Percentiles rank a stretch among this genome's conserved stretches.
These are phyloP conservation scores for Epichloe typhina DNA, from an alignment of 2,329 filamentous ascomycete genomes.

Conservation along the genomic window DNA sequence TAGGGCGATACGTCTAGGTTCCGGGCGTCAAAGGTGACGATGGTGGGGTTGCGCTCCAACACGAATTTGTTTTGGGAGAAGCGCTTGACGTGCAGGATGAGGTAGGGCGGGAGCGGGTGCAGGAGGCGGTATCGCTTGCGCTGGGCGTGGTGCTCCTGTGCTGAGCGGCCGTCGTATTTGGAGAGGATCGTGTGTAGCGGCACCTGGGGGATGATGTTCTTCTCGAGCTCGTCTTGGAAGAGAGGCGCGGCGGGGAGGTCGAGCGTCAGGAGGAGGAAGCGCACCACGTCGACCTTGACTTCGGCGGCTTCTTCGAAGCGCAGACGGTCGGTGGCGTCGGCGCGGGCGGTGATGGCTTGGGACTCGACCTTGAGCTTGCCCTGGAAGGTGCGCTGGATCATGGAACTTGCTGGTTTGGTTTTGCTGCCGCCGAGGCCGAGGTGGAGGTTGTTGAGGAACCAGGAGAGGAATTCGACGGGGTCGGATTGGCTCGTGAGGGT, in stretches of 20 bases:
- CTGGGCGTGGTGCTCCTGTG: constrained; percentile 80
- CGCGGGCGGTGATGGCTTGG: constrained; percentile 83
- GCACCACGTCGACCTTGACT: constrained; percentile 62
- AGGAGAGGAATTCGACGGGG: constrained; percentile 89
- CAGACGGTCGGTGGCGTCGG: constrained; percentile 73
- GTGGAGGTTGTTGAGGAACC: constrained; percentile 95
- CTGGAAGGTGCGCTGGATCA: constrained; percentile 88
- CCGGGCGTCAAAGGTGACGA: constrained; percentile 85
- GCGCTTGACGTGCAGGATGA: constrained; percentile 91
- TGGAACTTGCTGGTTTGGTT: constrained; percentile 69
- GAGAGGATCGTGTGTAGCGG: constrained; percentile 70
- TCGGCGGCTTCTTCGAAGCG: constrained; percentile 84
- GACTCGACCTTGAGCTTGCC: constrained; percentile 85
- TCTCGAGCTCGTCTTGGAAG: constrained; percentile 88
- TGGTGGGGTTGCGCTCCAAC: constrained; percentile 89
- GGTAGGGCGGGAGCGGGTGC: constrained; percentile 80
- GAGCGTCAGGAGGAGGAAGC: constrained; percentile 84
- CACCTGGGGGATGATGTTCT: constrained; percentile 87
- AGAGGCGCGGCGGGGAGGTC: constrained; percentile 85
- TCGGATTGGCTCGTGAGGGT: constrained; percentile 84
- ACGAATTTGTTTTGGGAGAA: constrained; percentile 97
- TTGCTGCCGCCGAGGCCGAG: constrained; percentile 82
- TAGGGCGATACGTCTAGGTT: constrained; percentile 79
- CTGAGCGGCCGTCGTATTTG: constrained; percentile 83
- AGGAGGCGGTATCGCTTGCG: constrained; percentile 80